Conservation (phyloP, 2,329 filamentous ascomycete genomes). For the Sphaerulina populicola region DNA sequence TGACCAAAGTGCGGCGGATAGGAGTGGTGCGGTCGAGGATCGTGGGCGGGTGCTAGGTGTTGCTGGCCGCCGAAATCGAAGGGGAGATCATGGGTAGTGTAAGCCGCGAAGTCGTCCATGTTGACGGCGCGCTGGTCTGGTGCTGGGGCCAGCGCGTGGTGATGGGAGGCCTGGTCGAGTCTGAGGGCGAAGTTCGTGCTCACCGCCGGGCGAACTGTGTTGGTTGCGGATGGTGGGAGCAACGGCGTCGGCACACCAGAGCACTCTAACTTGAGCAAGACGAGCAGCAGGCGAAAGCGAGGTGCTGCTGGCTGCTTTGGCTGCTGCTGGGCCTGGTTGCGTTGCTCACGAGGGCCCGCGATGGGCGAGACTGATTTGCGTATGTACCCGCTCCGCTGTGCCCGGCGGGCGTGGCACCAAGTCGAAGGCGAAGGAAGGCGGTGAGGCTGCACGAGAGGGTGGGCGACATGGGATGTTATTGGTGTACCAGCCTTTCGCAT, state of each 20-base stretch:
- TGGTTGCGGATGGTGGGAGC: constrained; percentile 8
- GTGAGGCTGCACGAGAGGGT: too few relatives aligned
- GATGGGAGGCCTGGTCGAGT: constrained; percentile 7
- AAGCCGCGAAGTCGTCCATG: constrained; percentile 39
- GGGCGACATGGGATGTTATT: too few relatives aligned
- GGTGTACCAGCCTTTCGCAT: too few relatives aligned
- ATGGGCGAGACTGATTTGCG: too few relatives aligned
- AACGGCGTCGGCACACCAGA: constrained; percentile 3
- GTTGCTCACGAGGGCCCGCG: too few relatives aligned
- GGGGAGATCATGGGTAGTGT: constrained; percentile 33
- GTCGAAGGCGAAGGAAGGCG: too few relatives aligned
- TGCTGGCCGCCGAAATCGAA: constrained; percentile 34
- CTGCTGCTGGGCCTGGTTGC: too few relatives aligned
- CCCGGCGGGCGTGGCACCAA: background rate
- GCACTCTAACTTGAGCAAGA: background rate
- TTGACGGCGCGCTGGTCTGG: background rate
- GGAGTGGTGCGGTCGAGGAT: constrained; percentile 25
- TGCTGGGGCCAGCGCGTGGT: constrained; percentile 50
- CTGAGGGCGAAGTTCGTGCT: constrained; percentile 3
- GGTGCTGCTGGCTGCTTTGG: too few relatives aligned
- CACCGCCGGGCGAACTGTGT: constrained; percentile 5
- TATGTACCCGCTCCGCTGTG: background rate
- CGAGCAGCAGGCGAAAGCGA: too few relatives aligned
- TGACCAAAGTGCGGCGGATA: constrained; percentile 26
- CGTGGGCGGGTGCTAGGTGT: constrained; percentile 18